These are phyloP conservation scores for Cladophialophora yegresii DNA, from an alignment of 2,329 filamentous ascomycete genomes.

Conservation along the genomic window DNA sequence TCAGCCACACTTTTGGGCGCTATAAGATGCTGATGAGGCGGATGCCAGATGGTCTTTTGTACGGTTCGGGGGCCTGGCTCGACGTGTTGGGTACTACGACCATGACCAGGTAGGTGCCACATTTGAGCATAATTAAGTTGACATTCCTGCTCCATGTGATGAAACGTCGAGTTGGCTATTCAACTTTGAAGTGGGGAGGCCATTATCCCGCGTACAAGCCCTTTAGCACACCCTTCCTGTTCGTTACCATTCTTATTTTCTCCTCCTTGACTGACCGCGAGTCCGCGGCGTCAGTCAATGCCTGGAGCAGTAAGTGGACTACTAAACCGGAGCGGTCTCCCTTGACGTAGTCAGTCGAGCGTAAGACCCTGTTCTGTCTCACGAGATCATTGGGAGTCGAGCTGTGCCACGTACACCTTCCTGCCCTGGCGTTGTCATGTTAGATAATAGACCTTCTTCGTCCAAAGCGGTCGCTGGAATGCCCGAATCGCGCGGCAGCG, in stretches of 20 bases:
- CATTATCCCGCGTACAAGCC: not conserved
- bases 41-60: not conserved
- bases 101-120: not conserved
- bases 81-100: not conserved
- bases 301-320: not conserved
- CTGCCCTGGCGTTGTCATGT: not conserved
- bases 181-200: not conserved
- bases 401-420: not conserved
- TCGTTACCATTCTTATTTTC: not conserved
- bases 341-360: not conserved
- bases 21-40: not conserved
- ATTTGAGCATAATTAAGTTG: not conserved
- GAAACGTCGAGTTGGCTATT: not conserved
- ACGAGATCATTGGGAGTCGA: not conserved
- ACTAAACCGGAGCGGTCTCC: not conserved
- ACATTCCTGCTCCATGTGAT: constrained; percentile 14
- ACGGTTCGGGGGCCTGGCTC: not conserved
- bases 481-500: too few relatives aligned
- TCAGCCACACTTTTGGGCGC: not conserved
- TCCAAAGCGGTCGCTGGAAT: not conserved
- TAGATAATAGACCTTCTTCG: not conserved
- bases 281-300: not conserved
- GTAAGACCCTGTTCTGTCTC: not conserved
- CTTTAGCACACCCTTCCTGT: not conserved
- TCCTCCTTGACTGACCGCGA: not conserved